phyloP scores from a whole-genome alignment of 345 rosid genomes.

The Eutrema heterophyllum region DNA sequence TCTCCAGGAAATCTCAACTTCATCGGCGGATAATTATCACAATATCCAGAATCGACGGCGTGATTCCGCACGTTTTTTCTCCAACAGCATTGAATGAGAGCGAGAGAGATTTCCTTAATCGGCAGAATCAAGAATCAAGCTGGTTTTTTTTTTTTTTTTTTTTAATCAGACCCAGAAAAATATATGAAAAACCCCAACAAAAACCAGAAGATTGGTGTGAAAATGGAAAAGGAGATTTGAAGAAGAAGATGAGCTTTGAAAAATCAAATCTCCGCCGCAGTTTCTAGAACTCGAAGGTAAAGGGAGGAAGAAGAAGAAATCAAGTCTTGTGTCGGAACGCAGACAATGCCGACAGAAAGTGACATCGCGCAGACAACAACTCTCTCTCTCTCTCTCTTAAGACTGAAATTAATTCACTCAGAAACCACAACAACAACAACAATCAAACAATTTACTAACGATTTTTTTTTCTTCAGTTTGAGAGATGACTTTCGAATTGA shows the following conservation, averaged over 20 bases:
- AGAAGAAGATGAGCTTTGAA: slow-evolving; percentile 14
- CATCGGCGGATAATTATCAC: slow-evolving; percentile 42
- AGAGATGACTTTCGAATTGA: neutral
- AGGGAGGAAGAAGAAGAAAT: slow-evolving; percentile 25
- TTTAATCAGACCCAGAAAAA: neutral
- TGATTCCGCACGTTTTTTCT: slow-evolving; percentile 5
- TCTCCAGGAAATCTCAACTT: slow-evolving; percentile 48
- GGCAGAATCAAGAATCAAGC: slow-evolving; percentile 11
- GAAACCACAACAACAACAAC: slow-evolving; percentile 2
- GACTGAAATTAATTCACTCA: slow-evolving; percentile 22
- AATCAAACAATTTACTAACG: slow-evolving; percentile 11
- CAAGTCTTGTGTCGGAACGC: slow-evolving; percentile 59
- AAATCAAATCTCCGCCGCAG: slow-evolving; percentile 40
- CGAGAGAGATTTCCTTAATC: neutral
- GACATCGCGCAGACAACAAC: slow-evolving; percentile 71
- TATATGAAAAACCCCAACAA: no score
- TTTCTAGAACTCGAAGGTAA: slow-evolving; percentile 40
- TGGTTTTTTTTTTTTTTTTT: neutral
- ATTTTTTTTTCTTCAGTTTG: neutral
- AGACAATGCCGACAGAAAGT: slow-evolving; percentile 93
- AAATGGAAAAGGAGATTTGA: neutral
- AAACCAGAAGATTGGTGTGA: slow-evolving; percentile 23
- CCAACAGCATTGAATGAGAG: slow-evolving; percentile 32
- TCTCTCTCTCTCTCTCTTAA: slow-evolving; percentile 32
- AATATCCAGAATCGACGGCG: slow-evolving; percentile 22